Conservation (phyloP, 805 yeast genomes). For the Diddensiella santjacobensis region DNA sequence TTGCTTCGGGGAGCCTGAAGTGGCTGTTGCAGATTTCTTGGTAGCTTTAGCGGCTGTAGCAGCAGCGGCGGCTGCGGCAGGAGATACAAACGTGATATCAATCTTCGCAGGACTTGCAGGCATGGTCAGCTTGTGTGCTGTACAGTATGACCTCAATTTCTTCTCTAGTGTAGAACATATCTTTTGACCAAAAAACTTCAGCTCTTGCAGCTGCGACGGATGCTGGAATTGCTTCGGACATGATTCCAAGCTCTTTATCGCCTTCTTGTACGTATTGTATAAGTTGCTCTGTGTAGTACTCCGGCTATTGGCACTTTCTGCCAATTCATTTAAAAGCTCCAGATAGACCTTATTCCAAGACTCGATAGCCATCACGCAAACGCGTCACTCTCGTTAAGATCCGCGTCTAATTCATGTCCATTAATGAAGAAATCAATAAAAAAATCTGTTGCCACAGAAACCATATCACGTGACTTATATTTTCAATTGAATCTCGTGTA, state of each 20-base stretch:
- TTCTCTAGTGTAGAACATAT: constrained; percentile 50
- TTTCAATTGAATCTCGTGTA: too few relatives aligned
- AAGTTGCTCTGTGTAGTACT: constrained; percentile 3
- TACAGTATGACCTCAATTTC: constrained; percentile 52
- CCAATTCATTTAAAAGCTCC: constrained; percentile 28
- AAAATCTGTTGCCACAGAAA: too few relatives aligned
- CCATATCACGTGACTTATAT: too few relatives aligned
- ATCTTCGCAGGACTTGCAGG: constrained; percentile 39
- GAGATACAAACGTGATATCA: constrained; percentile 9
- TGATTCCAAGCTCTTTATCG: constrained; percentile 48
- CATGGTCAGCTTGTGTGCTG: constrained; percentile 42
- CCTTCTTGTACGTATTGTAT: constrained; percentile 48
- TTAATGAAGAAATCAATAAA: too few relatives aligned
- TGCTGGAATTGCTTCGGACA: constrained; percentile 45
- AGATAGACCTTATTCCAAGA: constrained; percentile 26
- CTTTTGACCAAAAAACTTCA: constrained; percentile 71
- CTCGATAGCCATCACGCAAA: constrained; percentile 3
- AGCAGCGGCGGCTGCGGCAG: constrained; percentile 3
- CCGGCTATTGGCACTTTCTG: constrained; percentile 19
- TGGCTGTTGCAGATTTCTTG: constrained; percentile 7
- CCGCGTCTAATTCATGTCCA: too few relatives aligned
- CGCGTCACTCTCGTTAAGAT: too few relatives aligned
- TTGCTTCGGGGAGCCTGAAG: background rate
- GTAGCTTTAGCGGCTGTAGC: constrained; percentile 7
- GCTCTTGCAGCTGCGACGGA: constrained; percentile 54